These are phyloP conservation scores for Artemisia tridentata DNA, from an alignment of 129 eudicot genomes.

Conservation along the genomic window DNA sequence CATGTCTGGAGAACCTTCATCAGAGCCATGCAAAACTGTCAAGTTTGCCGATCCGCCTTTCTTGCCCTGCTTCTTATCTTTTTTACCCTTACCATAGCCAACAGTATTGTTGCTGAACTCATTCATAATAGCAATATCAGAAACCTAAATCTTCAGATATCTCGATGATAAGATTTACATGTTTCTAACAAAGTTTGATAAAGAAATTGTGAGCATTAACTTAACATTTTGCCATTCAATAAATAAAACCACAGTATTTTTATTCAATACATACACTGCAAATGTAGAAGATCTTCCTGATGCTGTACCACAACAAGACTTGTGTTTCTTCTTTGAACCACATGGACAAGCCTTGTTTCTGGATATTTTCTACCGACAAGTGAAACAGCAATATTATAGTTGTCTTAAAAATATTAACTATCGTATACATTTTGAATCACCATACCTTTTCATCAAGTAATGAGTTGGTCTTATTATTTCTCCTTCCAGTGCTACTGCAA, in stretches of 20 bases:
- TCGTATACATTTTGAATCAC: background rate
- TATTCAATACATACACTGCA: slow-evolving; percentile 50
- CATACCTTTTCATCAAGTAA: slow-evolving; percentile 60
- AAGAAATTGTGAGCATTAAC: background rate
- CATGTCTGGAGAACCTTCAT: slow-evolving; percentile 61
- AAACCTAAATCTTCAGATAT: slow-evolving; percentile 10
- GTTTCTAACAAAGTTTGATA: background rate
- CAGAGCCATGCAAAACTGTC: slow-evolving; percentile 36
- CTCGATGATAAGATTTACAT: background rate
- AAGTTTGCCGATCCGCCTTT: slow-evolving; percentile 36
- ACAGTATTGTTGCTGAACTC: slow-evolving; percentile 38
- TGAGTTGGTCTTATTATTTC: slow-evolving; percentile 26
- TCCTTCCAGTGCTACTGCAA: slow-evolving; percentile 34
- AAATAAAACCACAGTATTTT: background rate
- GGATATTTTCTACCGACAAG: slow-evolving; percentile 52
- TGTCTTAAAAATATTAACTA: background rate
- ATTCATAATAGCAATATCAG: slow-evolving; percentile 3
- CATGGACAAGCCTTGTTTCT: slow-evolving; percentile 89
- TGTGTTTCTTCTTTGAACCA: slow-evolving; percentile 91
- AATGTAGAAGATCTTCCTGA: slow-evolving; percentile 57
- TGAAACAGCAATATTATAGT: background rate
- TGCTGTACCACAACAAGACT: slow-evolving; percentile 87
- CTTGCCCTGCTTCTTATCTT: slow-evolving; percentile 62
- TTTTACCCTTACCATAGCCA: slow-evolving; percentile 58
- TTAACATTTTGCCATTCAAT: background rate